These are phyloP conservation scores for Blastobotrys buckinghamii DNA, from an alignment of 1,139 yeast species.

Conservation along the genomic window DNA sequence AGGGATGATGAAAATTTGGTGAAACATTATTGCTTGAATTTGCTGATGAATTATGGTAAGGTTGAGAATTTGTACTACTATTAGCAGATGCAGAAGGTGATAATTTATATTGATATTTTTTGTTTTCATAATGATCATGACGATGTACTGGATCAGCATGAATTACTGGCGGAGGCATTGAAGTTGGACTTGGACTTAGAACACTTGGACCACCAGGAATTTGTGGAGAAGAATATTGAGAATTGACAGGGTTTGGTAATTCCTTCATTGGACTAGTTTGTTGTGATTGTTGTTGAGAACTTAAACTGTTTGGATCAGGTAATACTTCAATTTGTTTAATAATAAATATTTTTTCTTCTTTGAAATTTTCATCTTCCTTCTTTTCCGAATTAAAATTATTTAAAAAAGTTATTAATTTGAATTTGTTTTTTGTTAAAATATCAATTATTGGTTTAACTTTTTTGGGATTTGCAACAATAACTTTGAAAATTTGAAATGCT, in stretches of 20 bases:
- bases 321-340: conserved; percentile 66
- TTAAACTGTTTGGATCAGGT: conserved; percentile 16
- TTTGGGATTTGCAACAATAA: conserved; percentile 88
- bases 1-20: conserved; percentile 11
- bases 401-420: conserved; percentile 65
- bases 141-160: conserved; percentile 21
- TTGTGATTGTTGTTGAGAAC: background rate
- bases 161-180: conserved; percentile 20
- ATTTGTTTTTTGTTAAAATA: conserved; percentile 75
- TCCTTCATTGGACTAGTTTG: conserved; percentile 7
- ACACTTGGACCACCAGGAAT: conserved; percentile 15
- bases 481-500: conserved; percentile 89
- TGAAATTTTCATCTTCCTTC: conserved; percentile 59
- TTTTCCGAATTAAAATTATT: conserved; percentile 52
- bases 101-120: background rate
- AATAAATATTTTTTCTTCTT: conserved; percentile 78
- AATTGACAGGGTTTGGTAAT: background rate
- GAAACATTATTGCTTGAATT: background rate
- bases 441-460: conserved; percentile 76
- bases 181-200: conserved; percentile 15
- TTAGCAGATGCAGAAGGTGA: background rate
- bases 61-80: background rate
- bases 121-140: conserved; percentile 3
- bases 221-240: no score
- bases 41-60: background rate